These are phyloP conservation scores for Nosema muscidifuracis DNA, from an alignment of 371 early-diverging fungal genomes.

Conservation along the genomic window DNA sequence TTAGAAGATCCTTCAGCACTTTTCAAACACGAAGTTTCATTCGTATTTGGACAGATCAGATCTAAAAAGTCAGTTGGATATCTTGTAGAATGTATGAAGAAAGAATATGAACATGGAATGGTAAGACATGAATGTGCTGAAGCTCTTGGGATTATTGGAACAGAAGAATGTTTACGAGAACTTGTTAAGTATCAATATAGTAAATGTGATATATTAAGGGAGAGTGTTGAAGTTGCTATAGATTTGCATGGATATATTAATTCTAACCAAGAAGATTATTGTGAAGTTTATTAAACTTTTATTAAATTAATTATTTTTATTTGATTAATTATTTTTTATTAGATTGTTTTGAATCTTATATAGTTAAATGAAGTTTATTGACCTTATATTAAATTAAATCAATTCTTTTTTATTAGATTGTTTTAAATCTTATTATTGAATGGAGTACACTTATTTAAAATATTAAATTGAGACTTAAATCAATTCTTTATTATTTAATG, in stretches of 20 bases:
- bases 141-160: constrained; percentile 94
- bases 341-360: too few species aligned
- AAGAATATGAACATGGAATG: constrained; percentile 76
- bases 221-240: constrained; percentile 85
- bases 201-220: constrained; percentile 77
- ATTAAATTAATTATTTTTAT: too few species aligned
- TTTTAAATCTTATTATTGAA: too few species aligned
- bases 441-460: too few species aligned
- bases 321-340: too few species aligned
- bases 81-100: constrained; percentile 68
- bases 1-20: constrained; percentile 69
- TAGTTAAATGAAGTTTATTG: too few species aligned
- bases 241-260: constrained; percentile 89
- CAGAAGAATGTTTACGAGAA: constrained; percentile 72
- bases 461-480: too few species aligned
- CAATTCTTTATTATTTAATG: too few species aligned
- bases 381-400: too few species aligned
- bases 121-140: constrained; percentile 98
- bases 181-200: constrained; percentile 70
- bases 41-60: constrained; percentile 95
- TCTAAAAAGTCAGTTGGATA: constrained; percentile 77
- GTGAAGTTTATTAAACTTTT: constrained; percentile 8
- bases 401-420: too few species aligned
- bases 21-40: constrained; percentile 91
- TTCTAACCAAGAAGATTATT: constrained; percentile 65